Conservation (phyloP, 192 early-diverging fungal genomes). For the Coemansia sp. region DNA sequence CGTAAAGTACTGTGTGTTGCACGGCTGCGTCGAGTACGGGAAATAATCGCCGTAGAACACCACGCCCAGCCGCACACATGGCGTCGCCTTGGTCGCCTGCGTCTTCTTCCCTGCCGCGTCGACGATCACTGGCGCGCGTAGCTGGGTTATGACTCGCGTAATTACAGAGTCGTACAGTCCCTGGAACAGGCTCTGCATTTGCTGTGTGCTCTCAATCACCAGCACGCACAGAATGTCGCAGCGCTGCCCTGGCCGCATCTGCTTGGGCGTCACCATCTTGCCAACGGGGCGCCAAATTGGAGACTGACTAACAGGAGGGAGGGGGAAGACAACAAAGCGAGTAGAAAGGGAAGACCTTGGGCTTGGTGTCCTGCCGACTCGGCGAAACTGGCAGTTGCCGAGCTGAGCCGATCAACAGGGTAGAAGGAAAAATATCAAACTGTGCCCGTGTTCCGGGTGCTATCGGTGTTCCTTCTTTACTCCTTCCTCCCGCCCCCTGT, state of each 20-base stretch:
- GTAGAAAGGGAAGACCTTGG: no score
- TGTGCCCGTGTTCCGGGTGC: no score
- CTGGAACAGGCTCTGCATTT: conserved; percentile 37
- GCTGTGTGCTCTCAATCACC: conserved; percentile 46
- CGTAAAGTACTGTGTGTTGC: conserved; percentile 47
- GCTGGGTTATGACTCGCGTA: conserved; percentile 36
- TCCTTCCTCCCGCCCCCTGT: background rate
- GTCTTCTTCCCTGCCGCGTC: conserved; percentile 19
- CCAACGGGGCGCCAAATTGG: no score
- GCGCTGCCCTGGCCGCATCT: conserved; percentile 40
- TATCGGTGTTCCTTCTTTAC: no score
- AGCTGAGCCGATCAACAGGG: no score
- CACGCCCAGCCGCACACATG: conserved; percentile 43
- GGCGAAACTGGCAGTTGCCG: no score
- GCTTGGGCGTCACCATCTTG: conserved; percentile 38
- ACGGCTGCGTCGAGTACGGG: conserved; percentile 41
- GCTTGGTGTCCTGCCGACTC: no score
- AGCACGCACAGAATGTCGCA: conserved; percentile 49
- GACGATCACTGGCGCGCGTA: conserved; percentile 32
- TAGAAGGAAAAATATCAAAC: no score
- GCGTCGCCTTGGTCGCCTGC: conserved; percentile 38
- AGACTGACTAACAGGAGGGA: no score
- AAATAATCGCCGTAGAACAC: conserved; percentile 50
- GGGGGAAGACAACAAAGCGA: no score
- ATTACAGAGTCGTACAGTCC: conserved; percentile 43